These are phyloP conservation scores for Lenzites betulinus DNA, from an alignment of 768 basidiomycete genomes.

Conservation along the genomic window DNA sequence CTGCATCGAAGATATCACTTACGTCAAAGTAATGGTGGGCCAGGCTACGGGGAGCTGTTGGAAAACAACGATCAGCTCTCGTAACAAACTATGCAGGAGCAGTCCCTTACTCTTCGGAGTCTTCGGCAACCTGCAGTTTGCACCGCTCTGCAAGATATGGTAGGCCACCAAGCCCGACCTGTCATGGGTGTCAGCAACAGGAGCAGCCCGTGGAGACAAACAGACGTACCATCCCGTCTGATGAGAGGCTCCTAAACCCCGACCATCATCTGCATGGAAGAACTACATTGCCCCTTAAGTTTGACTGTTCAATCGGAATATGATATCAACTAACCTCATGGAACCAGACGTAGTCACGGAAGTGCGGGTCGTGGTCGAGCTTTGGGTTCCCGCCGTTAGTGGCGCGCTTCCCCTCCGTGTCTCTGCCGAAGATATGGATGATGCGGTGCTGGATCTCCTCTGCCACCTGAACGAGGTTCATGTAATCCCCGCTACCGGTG, in stretches of 20 bases:
- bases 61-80: not conserved
- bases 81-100: not conserved
- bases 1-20: constrained; percentile 31
- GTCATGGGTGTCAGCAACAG: not conserved
- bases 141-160: constrained; percentile 89
- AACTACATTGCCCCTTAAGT: constrained; percentile 51
- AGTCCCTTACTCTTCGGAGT: constrained; percentile 83
- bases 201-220: not conserved
- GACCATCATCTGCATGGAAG: constrained; percentile 93
- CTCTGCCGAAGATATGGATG: constrained; percentile 97
- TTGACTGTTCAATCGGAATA: not conserved
- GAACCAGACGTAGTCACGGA: constrained; percentile 96
- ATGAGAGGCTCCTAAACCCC: constrained; percentile 95
- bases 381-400: constrained; percentile 89
- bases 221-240: constrained; percentile 89
- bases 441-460: constrained; percentile 99
- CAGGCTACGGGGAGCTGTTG: constrained; percentile 81
- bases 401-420: constrained; percentile 81
- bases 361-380: constrained; percentile 90
- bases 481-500: constrained; percentile 94
- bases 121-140: constrained; percentile 86
- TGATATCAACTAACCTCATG: constrained; percentile 65
- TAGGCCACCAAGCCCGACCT: constrained; percentile 91
- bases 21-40: constrained; percentile 96
- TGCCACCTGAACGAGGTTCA: constrained; percentile 91